A percentile compares a stretch with the other conserved stretches of the same genome.
Evolutionary conservation across 768 basidiomycete genomes (phyloP).

Genomic region (Boletus insuetus): DNA sequence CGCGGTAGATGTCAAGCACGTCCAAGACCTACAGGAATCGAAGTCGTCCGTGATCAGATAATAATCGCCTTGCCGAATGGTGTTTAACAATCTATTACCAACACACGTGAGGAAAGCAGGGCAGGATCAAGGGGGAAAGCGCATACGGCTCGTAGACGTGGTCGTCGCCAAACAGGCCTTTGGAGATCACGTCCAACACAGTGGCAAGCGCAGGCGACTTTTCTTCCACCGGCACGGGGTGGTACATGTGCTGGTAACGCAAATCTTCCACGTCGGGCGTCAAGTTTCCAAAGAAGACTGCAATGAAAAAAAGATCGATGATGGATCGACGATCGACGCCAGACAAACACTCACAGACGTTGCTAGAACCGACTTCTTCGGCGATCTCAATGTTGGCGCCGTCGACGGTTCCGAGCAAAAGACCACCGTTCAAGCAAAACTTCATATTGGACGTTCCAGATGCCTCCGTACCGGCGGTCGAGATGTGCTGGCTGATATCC

Average conservation of each 20-base stretch:
- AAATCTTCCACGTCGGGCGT: constrained; percentile 87
- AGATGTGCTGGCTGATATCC: constrained; percentile 95
- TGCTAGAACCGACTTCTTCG: constrained; percentile 89
- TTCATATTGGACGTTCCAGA: constrained; percentile 84
- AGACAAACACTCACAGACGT: constrained; percentile 60
- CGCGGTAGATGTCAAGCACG: neutral
- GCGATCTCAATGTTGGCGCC: constrained; percentile 98
- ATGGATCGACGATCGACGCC: neutral
- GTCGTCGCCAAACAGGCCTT: constrained; percentile 78
- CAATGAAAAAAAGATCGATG: neutral
- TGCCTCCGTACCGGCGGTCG: constrained; percentile 94
- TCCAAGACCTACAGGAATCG: constrained; percentile 69
- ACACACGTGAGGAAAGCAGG: neutral
- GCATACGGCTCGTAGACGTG: constrained; percentile 82
- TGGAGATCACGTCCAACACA: constrained; percentile 73
- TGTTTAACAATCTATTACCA: constrained; percentile 64
- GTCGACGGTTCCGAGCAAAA: constrained; percentile 88
- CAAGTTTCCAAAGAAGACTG: constrained; percentile 91
- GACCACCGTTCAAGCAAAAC: constrained; percentile 88
- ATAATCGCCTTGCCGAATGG: constrained; percentile 71
- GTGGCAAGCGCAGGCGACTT: constrained; percentile 80
- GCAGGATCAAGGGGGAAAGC: neutral
- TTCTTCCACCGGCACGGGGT: constrained; percentile 74
- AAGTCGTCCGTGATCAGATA: constrained; percentile 92
- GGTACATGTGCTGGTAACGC: constrained; percentile 82